Conservation (phyloP, 192 early-diverging fungal species). For the Backusella liffmaniae region DNA sequence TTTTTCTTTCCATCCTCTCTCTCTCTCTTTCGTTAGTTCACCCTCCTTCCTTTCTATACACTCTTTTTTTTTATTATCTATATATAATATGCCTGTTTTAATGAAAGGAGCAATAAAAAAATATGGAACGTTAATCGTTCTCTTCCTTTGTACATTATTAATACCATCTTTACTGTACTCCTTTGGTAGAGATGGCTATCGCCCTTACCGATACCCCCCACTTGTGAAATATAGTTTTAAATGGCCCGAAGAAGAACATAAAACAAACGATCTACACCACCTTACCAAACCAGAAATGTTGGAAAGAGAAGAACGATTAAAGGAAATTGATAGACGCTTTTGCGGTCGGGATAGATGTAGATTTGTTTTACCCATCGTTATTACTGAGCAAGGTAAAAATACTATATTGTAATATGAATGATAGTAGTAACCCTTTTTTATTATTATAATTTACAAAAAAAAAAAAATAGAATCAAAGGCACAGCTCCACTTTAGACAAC, state of each 20-base stretch:
- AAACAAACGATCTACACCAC: neutral
- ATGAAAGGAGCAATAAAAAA: slow-evolving; percentile 4
- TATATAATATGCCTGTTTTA: neutral
- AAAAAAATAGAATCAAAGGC: slow-evolving; percentile 42
- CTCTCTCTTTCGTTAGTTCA: neutral
- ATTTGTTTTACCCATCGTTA: slow-evolving; percentile 35
- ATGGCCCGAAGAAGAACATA: neutral
- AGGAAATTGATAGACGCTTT: slow-evolving; percentile 23
- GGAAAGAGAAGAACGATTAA: neutral
- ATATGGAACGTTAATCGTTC: neutral
- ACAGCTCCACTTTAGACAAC: slow-evolving; percentile 40
- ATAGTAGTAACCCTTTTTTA: neutral
- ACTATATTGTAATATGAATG: neutral
- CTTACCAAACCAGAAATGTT: neutral
- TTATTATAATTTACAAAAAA: neutral
- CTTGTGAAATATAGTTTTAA: slow-evolving; percentile 10
- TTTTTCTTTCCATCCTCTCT: neutral
- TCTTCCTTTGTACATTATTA: slow-evolving; percentile 3
- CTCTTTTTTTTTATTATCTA: neutral
- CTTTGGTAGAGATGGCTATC: neutral
- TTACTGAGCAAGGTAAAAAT: slow-evolving; percentile 39
- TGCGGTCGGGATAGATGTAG: slow-evolving; percentile 30
- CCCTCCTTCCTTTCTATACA: neutral
- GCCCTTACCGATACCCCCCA: neutral
- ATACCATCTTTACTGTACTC: slow-evolving; percentile 6